Percentiles rank a stretch among this genome's conserved stretches.
Conservation (phyloP, 805 yeast genomes). For the Starmerella vaccinii region DNA sequence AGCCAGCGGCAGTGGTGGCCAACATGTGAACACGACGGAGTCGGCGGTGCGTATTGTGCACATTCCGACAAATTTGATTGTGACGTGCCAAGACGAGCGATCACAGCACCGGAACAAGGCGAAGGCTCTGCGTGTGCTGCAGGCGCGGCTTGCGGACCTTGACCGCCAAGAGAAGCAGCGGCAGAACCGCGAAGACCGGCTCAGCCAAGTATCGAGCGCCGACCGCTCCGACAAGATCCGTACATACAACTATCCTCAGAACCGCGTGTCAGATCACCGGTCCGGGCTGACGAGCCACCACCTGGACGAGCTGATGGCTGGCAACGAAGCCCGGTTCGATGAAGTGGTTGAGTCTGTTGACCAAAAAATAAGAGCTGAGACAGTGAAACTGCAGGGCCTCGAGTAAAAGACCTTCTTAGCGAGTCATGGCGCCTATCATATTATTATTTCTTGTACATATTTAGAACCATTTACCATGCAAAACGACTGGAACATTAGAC, state of each 20-base stretch:
- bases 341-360: slow-evolving; percentile 46
- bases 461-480: too few species aligned
- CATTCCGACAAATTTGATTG: slow-evolving; percentile 80
- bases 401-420: not conserved
- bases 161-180: slow-evolving; percentile 57
- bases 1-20: slow-evolving; percentile 96
- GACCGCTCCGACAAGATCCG: slow-evolving; percentile 88
- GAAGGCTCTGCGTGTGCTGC: slow-evolving; percentile 70
- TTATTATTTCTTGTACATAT: not conserved
- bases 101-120: slow-evolving; percentile 93
- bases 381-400: slow-evolving; percentile 7
- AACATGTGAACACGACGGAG: slow-evolving; percentile 94
- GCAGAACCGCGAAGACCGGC: slow-evolving; percentile 55
- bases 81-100: slow-evolving; percentile 86
- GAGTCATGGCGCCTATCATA: too few species aligned
- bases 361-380: slow-evolving; percentile 37
- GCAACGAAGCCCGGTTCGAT: slow-evolving; percentile 38
- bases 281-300: slow-evolving; percentile 75
- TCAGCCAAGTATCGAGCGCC: slow-evolving; percentile 77
- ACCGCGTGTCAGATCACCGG: slow-evolving; percentile 87
- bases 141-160: slow-evolving; percentile 74
- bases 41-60: slow-evolving; percentile 92
- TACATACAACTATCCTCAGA: slow-evolving; percentile 88
- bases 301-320: slow-evolving; percentile 53
- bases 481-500: too few species aligned